Evolutionary conservation across 257 asterid genomes (phyloP), one percentile per base, ranked within the genome.

Genomic region (Rauvolfia tetraphylla): DNA sequence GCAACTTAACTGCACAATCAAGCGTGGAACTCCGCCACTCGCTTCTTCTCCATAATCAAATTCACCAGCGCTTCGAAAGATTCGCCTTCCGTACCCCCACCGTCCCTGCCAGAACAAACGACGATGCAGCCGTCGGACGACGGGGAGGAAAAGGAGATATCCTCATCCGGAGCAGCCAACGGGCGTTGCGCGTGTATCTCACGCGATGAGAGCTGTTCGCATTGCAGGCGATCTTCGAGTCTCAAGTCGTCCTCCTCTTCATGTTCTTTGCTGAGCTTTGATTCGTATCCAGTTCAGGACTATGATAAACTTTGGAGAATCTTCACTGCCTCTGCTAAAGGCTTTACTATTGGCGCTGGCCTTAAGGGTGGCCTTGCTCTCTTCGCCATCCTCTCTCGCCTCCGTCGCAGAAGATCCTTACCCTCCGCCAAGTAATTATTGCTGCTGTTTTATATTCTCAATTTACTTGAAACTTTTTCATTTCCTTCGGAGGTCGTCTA

Each of bases 241-340:
- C 84, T 95, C 63, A 96, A 90, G n/a, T 89, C 97, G 8, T 91
- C 98, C 0, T 84, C 97, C 3, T 95, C 98, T 22, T 85, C 98
- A 0, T 88, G 96, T 84, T 95, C 99, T 46, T 81, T 95, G 63
- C 91, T 95, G 56, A 95, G 98, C 86, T 88, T 95, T 78, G 96
- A 91, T 71, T 90, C 96, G 44, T 88, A 91, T 84, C 98, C 99
- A 1, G 99, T 95, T 80, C 89, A 91, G 87, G 99, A 95, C 71
- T 95, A 95, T 74, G 91, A 95, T 61, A 95, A 85, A 90, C 74
- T 81, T 11, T 91, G 97, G 97, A 86, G 99, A 71, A 88, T 95
- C 18, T 88, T 79, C 86, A 89, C 96, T 23, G 99, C 99, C 33
- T 88, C 98, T 2, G 90, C 93, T 51, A 95, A 93, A 87, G 99